Evolutionary conservation across 2,329 filamentous ascomycete genomes (phyloP).

Genomic region (Penicillium polonicum): DNA sequence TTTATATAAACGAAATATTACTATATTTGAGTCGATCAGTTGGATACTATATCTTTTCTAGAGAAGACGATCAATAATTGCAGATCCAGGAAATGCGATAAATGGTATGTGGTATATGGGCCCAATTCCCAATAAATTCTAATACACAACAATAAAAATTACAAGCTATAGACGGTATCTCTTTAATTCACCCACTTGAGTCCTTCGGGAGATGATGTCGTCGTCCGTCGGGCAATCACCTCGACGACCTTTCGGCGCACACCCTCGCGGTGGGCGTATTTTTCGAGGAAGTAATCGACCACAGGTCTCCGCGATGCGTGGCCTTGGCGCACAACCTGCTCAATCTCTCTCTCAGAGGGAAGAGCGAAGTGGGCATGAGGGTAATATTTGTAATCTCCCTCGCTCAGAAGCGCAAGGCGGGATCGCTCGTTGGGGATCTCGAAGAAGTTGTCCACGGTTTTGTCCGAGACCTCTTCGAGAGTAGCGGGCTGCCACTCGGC

Average conservation of each 20-base stretch:
- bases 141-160: slow-evolving; percentile 24
- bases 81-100: neutral
- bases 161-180: slow-evolving; percentile 19
- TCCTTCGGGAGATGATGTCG: slow-evolving; percentile 42
- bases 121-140: slow-evolving; percentile 21
- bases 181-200: slow-evolving; percentile 29
- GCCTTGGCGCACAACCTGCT: slow-evolving; percentile 43
- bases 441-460: slow-evolving; percentile 70
- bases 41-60: neutral
- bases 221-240: slow-evolving; percentile 64
- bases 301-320: slow-evolving; percentile 58
- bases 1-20: neutral
- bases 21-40: neutral
- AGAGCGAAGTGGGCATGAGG: slow-evolving; percentile 68
- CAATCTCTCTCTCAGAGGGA: slow-evolving; percentile 64
- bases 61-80: neutral
- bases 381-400: slow-evolving; percentile 66
- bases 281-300: slow-evolving; percentile 60
- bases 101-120: slow-evolving; percentile 9
- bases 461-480: slow-evolving; percentile 63
- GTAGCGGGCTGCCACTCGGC: slow-evolving; percentile 75
- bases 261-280: slow-evolving; percentile 65
- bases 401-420: slow-evolving; percentile 61
- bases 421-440: slow-evolving; percentile 45
- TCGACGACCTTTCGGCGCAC: slow-evolving; percentile 67